phyloP scores from a whole-genome alignment of 164 flowering plant genomes.

The Macadamia tetraphylla region DNA sequence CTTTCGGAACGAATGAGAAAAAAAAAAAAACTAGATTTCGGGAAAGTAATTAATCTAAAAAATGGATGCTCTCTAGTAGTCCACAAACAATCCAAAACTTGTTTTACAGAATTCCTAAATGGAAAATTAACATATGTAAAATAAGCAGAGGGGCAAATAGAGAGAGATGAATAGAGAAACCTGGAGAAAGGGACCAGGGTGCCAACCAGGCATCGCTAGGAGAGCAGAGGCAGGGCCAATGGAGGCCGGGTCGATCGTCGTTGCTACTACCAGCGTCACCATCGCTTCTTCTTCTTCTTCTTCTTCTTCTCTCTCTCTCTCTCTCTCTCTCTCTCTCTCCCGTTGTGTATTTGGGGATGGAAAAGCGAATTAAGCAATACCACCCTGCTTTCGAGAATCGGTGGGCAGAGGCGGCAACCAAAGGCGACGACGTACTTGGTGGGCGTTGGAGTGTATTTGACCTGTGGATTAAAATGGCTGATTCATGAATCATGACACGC shows the following conservation, averaged over 20 bases:
- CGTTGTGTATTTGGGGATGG: neutral
- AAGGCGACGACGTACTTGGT: no score
- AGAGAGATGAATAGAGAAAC: slow-evolving; percentile 17
- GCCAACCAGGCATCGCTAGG: slow-evolving; percentile 82
- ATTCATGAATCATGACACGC: no score
- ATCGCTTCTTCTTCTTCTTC: slow-evolving; percentile 20
- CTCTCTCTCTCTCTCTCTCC: neutral
- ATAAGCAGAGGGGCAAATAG: neutral
- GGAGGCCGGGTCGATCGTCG: slow-evolving; percentile 81
- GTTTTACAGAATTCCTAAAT: no score
- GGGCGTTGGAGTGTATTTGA: no score
- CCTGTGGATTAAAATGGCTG: no score
- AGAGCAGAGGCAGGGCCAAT: slow-evolving; percentile 74
- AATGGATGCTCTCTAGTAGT: no score
- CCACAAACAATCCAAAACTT: neutral
- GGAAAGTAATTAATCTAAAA: no score
- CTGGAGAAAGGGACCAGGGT: slow-evolving; percentile 58
- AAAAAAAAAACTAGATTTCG: neutral
- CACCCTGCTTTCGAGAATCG: neutral
- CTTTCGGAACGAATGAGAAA: neutral
- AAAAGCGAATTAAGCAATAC: neutral
- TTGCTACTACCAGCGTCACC: slow-evolving; percentile 78
- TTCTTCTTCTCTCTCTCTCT: neutral
- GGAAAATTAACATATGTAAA: no score
- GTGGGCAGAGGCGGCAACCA: neutral